These are phyloP conservation scores for Peltaster fructicola DNA, from an alignment of 2,329 filamentous ascomycete genomes.

Conservation along the genomic window DNA sequence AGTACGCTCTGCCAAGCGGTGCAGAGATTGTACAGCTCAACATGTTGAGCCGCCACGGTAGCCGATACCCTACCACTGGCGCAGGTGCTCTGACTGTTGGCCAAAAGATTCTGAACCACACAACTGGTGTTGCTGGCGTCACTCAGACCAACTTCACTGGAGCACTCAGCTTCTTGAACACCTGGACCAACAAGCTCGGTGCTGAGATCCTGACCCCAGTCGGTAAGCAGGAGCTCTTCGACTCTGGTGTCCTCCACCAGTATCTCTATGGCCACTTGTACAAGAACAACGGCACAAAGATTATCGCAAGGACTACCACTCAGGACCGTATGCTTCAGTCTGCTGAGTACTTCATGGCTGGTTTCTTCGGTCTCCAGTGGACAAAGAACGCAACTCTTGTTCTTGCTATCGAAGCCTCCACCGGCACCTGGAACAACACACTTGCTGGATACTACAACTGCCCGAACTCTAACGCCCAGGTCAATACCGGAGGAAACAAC, in stretches of 20 bases:
- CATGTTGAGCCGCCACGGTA: slow-evolving; percentile 57
- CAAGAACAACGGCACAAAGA: slow-evolving; percentile 49
- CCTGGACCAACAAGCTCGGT: slow-evolving; percentile 53
- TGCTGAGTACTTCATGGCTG: slow-evolving; percentile 61
- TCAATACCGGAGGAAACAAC: slow-evolving; percentile 33
- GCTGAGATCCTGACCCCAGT: slow-evolving; percentile 54
- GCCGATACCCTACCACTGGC: slow-evolving; percentile 50
- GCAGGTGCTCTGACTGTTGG: slow-evolving; percentile 39
- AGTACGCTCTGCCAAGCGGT: slow-evolving; percentile 48
- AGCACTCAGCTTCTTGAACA: slow-evolving; percentile 45
- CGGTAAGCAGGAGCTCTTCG: slow-evolving; percentile 48
- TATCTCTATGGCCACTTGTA: slow-evolving; percentile 58
- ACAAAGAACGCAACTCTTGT: slow-evolving; percentile 32
- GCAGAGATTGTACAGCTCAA: slow-evolving; percentile 53
- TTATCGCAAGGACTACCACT: slow-evolving; percentile 56
- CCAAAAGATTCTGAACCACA: slow-evolving; percentile 38
- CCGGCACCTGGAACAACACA: slow-evolving; percentile 41
- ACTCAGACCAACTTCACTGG: slow-evolving; percentile 43
- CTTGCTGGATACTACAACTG: slow-evolving; percentile 51
- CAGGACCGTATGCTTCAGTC: slow-evolving; percentile 63
- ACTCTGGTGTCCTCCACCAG: slow-evolving; percentile 51
- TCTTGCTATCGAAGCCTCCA: slow-evolving; percentile 44
- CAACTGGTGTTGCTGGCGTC: slow-evolving; percentile 25
- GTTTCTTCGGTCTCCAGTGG: slow-evolving; percentile 64
- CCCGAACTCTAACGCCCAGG: slow-evolving; percentile 36